Evolutionary conservation across 108 stramenopile species (phyloP), one percentile per base, ranked within the genome.

Genomic region (Fragilaria crotonensis): DNA sequence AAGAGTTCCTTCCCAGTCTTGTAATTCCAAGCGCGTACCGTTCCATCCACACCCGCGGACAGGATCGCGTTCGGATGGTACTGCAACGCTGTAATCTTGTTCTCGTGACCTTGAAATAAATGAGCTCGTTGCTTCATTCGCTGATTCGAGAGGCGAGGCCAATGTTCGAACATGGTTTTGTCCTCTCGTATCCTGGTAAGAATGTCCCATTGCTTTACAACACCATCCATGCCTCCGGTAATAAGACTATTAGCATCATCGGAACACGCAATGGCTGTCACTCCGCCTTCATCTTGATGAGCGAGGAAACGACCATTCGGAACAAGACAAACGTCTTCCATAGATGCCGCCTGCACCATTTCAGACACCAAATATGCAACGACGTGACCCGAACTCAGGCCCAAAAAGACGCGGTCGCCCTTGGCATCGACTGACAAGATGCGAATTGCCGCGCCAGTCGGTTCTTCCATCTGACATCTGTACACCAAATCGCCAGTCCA

Each of bases 121-220:
- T 84, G 83, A 14, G 77, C 66, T 33, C 79, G 57, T 47, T 62
- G 66, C 45, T 75, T 64, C 77, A 80, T 75, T 52, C 79, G 52
- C 55, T 84, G 83, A 23, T 73, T 63, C 1, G 77, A 45, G 3
- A 84, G 48, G 2, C 79, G 66, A 9, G 83, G 83, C 83, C 83
- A 84, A 44, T 80, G 79, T 33, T 80, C 79, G 53, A 80, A 46
- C 25, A 33, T 54, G 7, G 21, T 9, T 14, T 20, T 28, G 1
- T 44, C 41, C 18, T 3, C 58, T 4, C 18, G 4, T 4, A 22
- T 56, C 9, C 66, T 25, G 5, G 20, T 31, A 7, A 63, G 19
- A 7, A 73, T 63, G 52, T 70, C 67, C 79, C 79, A 84, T 58
- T 84, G 83, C 60, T 84, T 84, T 18, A 80, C 66, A 4, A 54